These are phyloP conservation scores for Coniochaeta prunicola DNA, from an alignment of 2,329 filamentous ascomycete genomes.

Conservation along the genomic window DNA sequence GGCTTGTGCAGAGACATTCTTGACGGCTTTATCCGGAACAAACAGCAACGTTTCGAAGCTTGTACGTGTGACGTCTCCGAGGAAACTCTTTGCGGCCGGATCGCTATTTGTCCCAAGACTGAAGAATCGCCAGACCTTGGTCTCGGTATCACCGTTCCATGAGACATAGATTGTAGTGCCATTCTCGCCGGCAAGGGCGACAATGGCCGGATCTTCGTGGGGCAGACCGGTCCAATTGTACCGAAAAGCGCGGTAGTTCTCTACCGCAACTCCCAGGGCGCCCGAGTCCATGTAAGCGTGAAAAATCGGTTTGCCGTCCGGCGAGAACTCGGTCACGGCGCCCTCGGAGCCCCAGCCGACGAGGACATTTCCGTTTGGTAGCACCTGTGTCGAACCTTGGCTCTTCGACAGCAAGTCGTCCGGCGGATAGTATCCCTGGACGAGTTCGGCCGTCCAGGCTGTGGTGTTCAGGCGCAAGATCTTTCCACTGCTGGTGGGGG, in stretches of 20 bases:
- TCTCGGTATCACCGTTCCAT: conserved; percentile 39
- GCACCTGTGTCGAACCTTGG: conserved; percentile 42
- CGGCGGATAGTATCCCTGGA: conserved; percentile 39
- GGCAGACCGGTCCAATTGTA: conserved; percentile 42
- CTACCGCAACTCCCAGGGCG: conserved; percentile 27
- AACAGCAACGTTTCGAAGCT: conserved; percentile 14
- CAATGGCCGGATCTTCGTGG: conserved; percentile 25
- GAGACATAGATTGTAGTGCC: conserved; percentile 25
- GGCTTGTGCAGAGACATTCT: conserved; percentile 11
- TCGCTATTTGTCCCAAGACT: conserved; percentile 5
- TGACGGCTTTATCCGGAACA: conserved; percentile 5
- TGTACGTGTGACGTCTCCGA: conserved; percentile 10
- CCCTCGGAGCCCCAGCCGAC: conserved; percentile 50
- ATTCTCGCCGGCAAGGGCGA: conserved; percentile 15
- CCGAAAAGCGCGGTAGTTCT: conserved; percentile 49
- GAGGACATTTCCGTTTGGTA: conserved; percentile 44
- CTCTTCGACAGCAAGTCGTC: conserved; percentile 14
- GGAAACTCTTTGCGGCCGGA: conserved; percentile 7
- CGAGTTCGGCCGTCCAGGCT: conserved; percentile 31
- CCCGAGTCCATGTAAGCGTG: conserved; percentile 39
- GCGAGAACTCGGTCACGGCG: conserved; percentile 36
- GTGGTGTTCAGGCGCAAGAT: conserved; percentile 36
- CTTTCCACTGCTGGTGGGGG: conserved; percentile 32
- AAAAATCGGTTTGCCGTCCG: conserved; percentile 43
- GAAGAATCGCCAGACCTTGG: conserved; percentile 14